Percentiles rank a stretch among this genome's conserved stretches.
phyloP scores from a whole-genome alignment of 176 grass and related monocot genomes.

The Rhynchospora breviuscula region DNA sequence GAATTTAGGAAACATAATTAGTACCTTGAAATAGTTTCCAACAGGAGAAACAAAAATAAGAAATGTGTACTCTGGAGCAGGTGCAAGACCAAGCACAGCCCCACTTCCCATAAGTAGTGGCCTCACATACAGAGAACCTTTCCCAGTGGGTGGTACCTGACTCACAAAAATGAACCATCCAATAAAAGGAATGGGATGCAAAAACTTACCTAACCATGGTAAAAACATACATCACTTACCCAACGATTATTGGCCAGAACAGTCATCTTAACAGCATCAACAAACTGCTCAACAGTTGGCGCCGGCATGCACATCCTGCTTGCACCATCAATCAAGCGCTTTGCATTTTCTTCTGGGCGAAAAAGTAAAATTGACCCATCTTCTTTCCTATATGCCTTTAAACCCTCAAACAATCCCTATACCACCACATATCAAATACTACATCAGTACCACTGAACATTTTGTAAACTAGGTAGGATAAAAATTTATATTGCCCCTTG shows the following conservation, averaged over 20 bases:
- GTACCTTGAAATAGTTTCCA: conserved; percentile 93
- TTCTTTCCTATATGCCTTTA: conserved; percentile 67
- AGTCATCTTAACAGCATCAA: conserved; percentile 64
- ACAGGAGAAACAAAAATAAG: conserved; percentile 79
- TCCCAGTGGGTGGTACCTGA: conserved; percentile 70
- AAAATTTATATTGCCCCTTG: not conserved
- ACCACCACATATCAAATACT: not conserved
- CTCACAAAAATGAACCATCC: conserved; percentile 3
- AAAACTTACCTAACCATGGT: not conserved
- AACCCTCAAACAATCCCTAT: conserved; percentile 86
- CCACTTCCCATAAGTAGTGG: conserved; percentile 74
- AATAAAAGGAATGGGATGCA: not conserved
- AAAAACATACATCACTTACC: conserved; percentile 34
- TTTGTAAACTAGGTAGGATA: conserved; percentile 7
- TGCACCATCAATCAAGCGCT: conserved; percentile 60
- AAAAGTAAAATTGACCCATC: conserved; percentile 76
- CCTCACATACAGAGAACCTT: conserved; percentile 93
- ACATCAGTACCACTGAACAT: not conserved
- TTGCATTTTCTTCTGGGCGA: conserved; percentile 69
- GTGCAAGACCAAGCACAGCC: conserved; percentile 76
- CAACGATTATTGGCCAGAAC: conserved; percentile 82
- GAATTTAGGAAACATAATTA: conserved; percentile 6
- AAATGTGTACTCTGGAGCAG: conserved; percentile 78
- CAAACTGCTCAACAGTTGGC: conserved; percentile 64
- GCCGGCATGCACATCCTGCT: conserved; percentile 78